A percentile compares a stretch with the other conserved stretches of the same genome.
phyloP scores from a whole-genome alignment of 345 rosid species.

The Sisymbrium altissimum region DNA sequence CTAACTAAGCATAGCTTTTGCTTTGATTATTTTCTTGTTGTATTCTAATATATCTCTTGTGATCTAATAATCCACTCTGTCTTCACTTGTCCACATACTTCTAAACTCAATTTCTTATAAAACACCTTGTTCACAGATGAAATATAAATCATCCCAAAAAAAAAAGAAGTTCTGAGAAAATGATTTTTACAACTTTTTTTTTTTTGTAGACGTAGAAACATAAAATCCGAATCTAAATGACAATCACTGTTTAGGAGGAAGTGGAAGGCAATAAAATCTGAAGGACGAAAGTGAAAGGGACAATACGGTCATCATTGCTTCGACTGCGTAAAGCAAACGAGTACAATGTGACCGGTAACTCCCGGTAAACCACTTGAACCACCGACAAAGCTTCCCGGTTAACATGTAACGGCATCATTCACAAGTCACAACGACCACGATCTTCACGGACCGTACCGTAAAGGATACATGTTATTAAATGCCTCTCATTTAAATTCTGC shows the following conservation, averaged over 20 bases:
- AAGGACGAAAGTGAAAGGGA: slow-evolving; percentile 10
- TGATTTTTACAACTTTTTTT: too few relatives aligned
- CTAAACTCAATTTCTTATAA: not conserved
- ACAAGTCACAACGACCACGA: slow-evolving; percentile 9
- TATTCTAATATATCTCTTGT: not conserved
- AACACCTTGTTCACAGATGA: not conserved
- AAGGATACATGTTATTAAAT: not conserved
- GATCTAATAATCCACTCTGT: not conserved
- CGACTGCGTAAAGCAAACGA: slow-evolving; percentile 1
- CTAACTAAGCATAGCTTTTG: not conserved
- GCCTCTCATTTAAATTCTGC: slow-evolving; percentile 2
- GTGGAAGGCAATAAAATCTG: slow-evolving; percentile 22
- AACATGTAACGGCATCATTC: slow-evolving; percentile 17
- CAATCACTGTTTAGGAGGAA: not conserved
- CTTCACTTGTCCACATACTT: not conserved
- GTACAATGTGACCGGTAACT: slow-evolving; percentile 20
- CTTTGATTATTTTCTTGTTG: not conserved
- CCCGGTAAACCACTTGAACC: slow-evolving; percentile 25
- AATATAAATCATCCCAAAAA: not conserved
- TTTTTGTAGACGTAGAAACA: not conserved
- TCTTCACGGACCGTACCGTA: slow-evolving; percentile 22
- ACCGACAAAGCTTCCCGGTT: slow-evolving; percentile 34
- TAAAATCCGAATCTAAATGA: slow-evolving; percentile 3
- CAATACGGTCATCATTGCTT: slow-evolving; percentile 19
- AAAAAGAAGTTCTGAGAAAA: not conserved